phyloP scores from a whole-genome alignment of 1,284 basidiomycete species.

The Lignosus rhinocerotis region DNA sequence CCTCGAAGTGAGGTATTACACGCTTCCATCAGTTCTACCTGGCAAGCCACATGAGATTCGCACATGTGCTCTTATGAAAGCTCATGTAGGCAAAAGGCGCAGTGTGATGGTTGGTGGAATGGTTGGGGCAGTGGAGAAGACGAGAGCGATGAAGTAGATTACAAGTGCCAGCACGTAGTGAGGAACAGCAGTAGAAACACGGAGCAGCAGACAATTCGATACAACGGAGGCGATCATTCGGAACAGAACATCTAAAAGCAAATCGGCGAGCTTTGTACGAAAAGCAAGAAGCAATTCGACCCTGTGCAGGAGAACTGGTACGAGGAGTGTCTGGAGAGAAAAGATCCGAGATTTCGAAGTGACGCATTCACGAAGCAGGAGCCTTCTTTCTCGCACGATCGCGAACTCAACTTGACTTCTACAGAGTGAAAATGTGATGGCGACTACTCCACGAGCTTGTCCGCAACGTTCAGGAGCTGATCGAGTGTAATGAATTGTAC shows the following conservation, averaged over 20 bases:
- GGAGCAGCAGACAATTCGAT: slow-evolving; percentile 3
- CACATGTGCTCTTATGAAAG: no score
- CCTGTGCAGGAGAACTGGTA: not conserved
- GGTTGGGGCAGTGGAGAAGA: not conserved
- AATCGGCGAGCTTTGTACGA: not conserved
- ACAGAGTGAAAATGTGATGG: not conserved
- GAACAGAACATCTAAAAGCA: slow-evolving; percentile 2
- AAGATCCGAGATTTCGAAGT: not conserved
- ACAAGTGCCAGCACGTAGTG: slow-evolving; percentile 6
- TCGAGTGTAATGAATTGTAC: slow-evolving; percentile 81
- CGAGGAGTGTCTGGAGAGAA: not conserved
- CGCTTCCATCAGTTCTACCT: no score
- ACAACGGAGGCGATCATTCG: slow-evolving; percentile 1
- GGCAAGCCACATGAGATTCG: no score
- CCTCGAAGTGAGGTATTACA: no score
- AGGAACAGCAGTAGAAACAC: slow-evolving; percentile 1
- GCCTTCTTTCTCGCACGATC: not conserved
- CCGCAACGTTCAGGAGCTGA: slow-evolving; percentile 74
- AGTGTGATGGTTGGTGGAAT: not conserved
- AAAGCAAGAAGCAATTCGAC: not conserved
- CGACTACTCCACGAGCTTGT: slow-evolving; percentile 61
- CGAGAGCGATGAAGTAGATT: slow-evolving; percentile 3
- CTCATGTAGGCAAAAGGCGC: no score
- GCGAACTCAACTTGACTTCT: not conserved
- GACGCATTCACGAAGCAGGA: not conserved